Percentiles rank a stretch among this genome's conserved stretches.
Evolutionary conservation across 352 stramenopile genomes (phyloP).

Genomic region (Phytophthora macrochlamydospora): DNA sequence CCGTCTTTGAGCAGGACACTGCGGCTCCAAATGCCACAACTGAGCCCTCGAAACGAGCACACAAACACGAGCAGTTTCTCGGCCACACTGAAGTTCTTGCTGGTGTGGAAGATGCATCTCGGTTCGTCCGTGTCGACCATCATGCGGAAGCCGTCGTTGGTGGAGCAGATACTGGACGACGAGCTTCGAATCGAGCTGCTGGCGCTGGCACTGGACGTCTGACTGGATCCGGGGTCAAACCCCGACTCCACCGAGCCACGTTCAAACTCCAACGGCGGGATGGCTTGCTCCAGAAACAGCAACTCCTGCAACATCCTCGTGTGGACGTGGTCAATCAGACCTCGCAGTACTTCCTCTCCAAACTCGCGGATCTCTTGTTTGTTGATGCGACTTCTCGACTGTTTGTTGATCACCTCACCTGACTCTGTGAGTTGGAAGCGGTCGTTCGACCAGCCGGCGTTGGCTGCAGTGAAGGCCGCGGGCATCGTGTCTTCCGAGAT

Average conservation of each 20-base stretch:
- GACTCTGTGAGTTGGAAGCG: slow-evolving; percentile 62
- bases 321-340: slow-evolving; percentile 80
- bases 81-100: slow-evolving; percentile 70
- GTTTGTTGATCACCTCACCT: slow-evolving; percentile 58
- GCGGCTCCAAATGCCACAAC: slow-evolving; percentile 90
- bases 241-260: slow-evolving; percentile 52
- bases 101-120: slow-evolving; percentile 85
- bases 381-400: slow-evolving; percentile 56
- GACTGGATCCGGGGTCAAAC: slow-evolving; percentile 47
- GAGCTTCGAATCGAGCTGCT: slow-evolving; percentile 60
- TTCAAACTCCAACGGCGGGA: slow-evolving; percentile 72
- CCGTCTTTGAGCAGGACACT: slow-evolving; percentile 84
- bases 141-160: slow-evolving; percentile 78
- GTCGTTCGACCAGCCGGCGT: slow-evolving; percentile 57
- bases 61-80: slow-evolving; percentile 87
- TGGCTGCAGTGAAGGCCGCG: slow-evolving; percentile 40
- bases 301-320: slow-evolving; percentile 80
- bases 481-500: slow-evolving; percentile 73
- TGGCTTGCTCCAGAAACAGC: slow-evolving; percentile 81
- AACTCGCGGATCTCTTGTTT: slow-evolving; percentile 74
- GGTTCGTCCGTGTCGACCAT: slow-evolving; percentile 84
- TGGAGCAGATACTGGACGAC: slow-evolving; percentile 85
- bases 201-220: slow-evolving; percentile 26
- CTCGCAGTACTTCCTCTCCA: slow-evolving; percentile 70
- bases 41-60: slow-evolving; percentile 76